Evolutionary conservation across 177 flowering plant species (phyloP), one percentile per base, ranked within the genome.

Genomic region (Vitis hybrid): DNA sequence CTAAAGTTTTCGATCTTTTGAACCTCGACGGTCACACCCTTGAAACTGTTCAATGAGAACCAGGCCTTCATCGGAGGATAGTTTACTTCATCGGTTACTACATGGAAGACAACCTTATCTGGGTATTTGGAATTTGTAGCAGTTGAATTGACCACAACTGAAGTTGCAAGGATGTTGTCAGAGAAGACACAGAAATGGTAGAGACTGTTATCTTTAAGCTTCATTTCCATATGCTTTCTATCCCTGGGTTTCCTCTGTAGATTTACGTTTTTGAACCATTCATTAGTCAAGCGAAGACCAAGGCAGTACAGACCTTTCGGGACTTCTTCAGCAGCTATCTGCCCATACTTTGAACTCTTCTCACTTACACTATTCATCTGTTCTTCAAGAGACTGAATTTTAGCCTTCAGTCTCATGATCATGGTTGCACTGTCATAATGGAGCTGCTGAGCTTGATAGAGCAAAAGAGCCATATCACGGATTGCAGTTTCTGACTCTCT

Each of bases 41-140:
- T 71, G 74, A 86, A 90, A 57, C 63, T 72, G 77, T 91, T 91
- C 76, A 88, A 74, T 46, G 86, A 67, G 77, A 91, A 93, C 98
- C 98, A 93, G 49, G 97, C 93, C 78, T 88, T 88, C 98, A 91
- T 93, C 7, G 98, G 82, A 60, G 83, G 85, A 72, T 84, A 89
- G 74, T 90, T 91, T 10, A 91, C 87, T 68, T 86, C 91, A 82
- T 93, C 91, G n/a, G 98, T 93, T 13, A 93, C 93, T 60, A 93
- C 76, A 71, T 93, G 98, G 79, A 93, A 91, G 5, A 93, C 97
- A 63, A 88, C 77, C 69, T 11, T 79, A 3, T 85, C 85, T 11
- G 98, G 97, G 67, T 81, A 57, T 56, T 81, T 72, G 17, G 97
- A 82, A 72, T 87, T 90, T 56, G 75, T 24, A 17, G 91, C 83